Conservation (phyloP, 2,329 filamentous ascomycete species). For the Fonsecaea monophora region DNA sequence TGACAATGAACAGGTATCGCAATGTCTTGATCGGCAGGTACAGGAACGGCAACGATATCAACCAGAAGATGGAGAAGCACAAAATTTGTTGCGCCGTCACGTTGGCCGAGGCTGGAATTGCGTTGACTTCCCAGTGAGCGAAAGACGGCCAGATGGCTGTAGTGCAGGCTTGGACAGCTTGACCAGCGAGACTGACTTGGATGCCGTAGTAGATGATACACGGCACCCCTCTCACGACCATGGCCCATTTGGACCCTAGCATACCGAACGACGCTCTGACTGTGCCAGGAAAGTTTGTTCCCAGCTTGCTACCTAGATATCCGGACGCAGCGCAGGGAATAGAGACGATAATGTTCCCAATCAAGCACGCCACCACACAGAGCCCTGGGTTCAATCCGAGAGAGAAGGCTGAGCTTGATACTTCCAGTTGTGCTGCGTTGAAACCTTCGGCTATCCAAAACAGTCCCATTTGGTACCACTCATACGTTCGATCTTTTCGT, state of each 20-base stretch:
- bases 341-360: conserved; percentile 28
- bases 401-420: conserved; percentile 28
- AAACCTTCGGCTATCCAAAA: conserved; percentile 30
- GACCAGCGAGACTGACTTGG: conserved; percentile 23
- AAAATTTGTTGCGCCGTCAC: conserved; percentile 64
- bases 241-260: conserved; percentile 21
- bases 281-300: conserved; percentile 20
- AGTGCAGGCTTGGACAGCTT: conserved; percentile 44
- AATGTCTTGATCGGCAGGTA: conserved; percentile 45
- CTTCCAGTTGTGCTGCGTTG: conserved; percentile 25
- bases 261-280: conserved; percentile 25
- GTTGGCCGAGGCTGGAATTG: conserved; percentile 58
- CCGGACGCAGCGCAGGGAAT: conserved; percentile 27
- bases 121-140: conserved; percentile 57
- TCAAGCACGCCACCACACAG: conserved; percentile 23
- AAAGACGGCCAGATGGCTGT: conserved; percentile 54
- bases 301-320: conserved; percentile 24
- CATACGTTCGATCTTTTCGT: conserved; percentile 26
- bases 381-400: conserved; percentile 26
- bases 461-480: conserved; percentile 29
- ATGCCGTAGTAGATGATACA: conserved; percentile 27
- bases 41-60: conserved; percentile 51
- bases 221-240: conserved; percentile 23
- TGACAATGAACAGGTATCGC: conserved; percentile 38
- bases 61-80: conserved; percentile 65